These are phyloP conservation scores for Nyssa sinensis DNA, from an alignment of 148 eudicot species.

Conservation along the genomic window DNA sequence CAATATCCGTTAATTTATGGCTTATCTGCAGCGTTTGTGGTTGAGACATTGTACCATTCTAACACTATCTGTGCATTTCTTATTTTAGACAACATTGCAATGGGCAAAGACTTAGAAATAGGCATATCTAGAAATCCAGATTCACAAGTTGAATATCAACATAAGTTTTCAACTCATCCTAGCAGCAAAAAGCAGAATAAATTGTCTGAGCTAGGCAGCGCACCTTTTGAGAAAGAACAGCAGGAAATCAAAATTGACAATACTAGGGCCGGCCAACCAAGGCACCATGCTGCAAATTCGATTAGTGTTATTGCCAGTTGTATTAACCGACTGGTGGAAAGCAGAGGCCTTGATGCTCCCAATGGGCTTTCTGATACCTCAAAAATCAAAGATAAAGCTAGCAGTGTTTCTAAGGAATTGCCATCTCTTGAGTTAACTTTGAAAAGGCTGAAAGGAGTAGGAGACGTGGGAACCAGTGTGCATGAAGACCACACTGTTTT, in stretches of 20 bases:
- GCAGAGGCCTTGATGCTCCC: neutral
- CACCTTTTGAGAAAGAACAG: neutral
- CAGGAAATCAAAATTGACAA: constrained; percentile 3
- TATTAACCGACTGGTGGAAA: constrained; percentile 1
- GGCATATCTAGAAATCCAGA: constrained; percentile 7
- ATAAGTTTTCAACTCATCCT: constrained; percentile 11
- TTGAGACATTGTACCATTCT: neutral
- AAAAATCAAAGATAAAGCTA: constrained; percentile 14
- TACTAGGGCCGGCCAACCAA: neutral
- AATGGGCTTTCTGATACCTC: constrained; percentile 4
- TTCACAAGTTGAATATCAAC: neutral
- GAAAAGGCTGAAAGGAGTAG: constrained; percentile 1
- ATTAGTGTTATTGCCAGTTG: neutral
- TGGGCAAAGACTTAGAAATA: constrained; percentile 15
- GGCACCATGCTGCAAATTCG: constrained; percentile 1
- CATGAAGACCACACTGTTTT: constrained; percentile 16
- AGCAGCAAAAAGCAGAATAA: neutral
- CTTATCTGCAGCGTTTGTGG: too few species aligned
- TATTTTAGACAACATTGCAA: neutral
- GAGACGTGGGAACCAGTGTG: constrained; percentile 7
- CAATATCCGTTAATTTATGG: neutral
- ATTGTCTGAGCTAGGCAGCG: neutral
- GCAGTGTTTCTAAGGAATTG: constrained; percentile 2
- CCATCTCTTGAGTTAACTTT: constrained; percentile 26
- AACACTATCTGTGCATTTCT: neutral